Base-by-base conservation (phyloP, 2,329 filamentous ascomycete species). In the Pseudogymnoascus sp. region DNA sequence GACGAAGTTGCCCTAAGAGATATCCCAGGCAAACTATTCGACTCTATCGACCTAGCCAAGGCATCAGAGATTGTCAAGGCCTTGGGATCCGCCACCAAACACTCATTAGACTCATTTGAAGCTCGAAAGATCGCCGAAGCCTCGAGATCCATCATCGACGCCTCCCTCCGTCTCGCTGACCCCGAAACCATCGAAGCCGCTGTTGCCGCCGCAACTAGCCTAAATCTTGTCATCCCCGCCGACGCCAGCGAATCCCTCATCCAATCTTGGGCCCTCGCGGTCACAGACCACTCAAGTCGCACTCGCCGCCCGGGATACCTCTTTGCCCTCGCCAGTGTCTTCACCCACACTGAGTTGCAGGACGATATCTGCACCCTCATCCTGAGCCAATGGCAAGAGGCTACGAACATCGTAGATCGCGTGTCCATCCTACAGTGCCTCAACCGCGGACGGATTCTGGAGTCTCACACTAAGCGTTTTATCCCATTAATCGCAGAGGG, bases 341-440 rank as follows among this genome's bases (percentile, higher is more conserved):
- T 63, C 31, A 29, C 64, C 29, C 49, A 64, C 14, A 55, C 49
- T 7, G 2, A 33, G 26, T 55, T 26, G n/a, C 60, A 37, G 49
- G 49, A 64, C 6, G 37, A 73, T 4, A 64, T 77, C 5, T 76
- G 75, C 62, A 68, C 75, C 7, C 77, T 80, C 2, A 72, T 87
- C 11, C 68, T 78, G 14, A 72, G 77, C 55, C 77, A 83, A n/a
- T 88, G 85, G 85, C 68, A 69, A 1, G 73, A 71, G 12, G 81
- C 83, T 60, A 69, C 66, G 2, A 73, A 80, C 21, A 75, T 85
- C 14, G 82, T 85, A 10, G 82, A 78, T 3, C 77, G 80, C 16
- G 78, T 81, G 2, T 77, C 82, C 1, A 80, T 88, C 26, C 73
- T 87, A 11, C 78, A 81, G 63, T 82, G 81, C 59, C 73, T 88